Evolutionary conservation across 2,329 filamentous ascomycete species (phyloP).

Genomic region (Sporothrix curviconia): DNA sequence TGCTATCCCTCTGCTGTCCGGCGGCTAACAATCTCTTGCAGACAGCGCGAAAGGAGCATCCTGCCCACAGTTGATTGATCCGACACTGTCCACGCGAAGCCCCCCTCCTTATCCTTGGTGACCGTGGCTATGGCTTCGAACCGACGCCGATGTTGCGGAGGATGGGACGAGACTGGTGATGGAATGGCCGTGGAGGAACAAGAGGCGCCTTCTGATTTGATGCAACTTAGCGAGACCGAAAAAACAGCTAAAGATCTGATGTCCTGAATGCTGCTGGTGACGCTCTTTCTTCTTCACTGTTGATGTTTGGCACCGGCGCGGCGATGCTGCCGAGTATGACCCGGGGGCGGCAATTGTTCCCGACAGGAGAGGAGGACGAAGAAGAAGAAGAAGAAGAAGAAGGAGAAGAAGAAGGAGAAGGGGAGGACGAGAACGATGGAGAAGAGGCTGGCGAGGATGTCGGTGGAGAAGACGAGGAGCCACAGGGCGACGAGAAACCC

Average conservation of each 20-base stretch:
- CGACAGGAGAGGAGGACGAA: neutral
- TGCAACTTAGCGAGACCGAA: conserved; percentile 49
- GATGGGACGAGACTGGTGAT: conserved; percentile 35
- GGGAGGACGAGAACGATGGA: neutral
- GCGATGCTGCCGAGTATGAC: conserved; percentile 49
- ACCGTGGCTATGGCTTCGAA: conserved; percentile 24
- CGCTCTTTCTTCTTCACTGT: conserved; percentile 27
- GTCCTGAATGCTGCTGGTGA: conserved; percentile 44
- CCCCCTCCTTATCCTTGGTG: neutral
- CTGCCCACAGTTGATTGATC: too few species aligned
- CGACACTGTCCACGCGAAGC: too few species aligned
- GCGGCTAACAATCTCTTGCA: too few species aligned
- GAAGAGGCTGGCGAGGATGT: neutral
- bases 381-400: neutral
- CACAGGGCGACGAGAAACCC: neutral
- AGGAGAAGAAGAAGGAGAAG: neutral
- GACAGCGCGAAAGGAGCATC: too few species aligned
- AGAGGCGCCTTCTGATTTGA: conserved; percentile 41
- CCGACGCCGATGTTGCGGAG: conserved; percentile 18
- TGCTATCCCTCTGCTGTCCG: too few species aligned
- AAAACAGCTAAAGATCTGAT: conserved; percentile 45
- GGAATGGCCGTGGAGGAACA: conserved; percentile 51
- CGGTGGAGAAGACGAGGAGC: neutral
- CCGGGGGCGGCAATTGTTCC: conserved; percentile 29
- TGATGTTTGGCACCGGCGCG: conserved; percentile 40